Conservation (phyloP, 306 rosid species). For the Dryas alaskensis region DNA sequence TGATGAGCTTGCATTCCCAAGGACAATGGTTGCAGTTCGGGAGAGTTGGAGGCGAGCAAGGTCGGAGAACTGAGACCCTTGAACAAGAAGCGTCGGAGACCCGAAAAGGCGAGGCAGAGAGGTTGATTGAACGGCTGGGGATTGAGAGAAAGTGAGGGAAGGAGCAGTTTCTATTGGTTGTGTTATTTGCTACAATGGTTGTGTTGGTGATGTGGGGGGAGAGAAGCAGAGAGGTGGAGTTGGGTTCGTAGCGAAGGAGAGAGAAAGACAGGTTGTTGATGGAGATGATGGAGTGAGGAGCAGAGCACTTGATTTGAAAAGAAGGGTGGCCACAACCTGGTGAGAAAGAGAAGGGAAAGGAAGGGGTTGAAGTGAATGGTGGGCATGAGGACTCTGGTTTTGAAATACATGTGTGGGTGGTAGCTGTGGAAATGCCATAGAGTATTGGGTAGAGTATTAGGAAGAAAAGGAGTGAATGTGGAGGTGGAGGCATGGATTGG, state of each 20-base stretch:
- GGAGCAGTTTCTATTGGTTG: conserved; percentile 28
- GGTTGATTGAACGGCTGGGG: conserved; percentile 51
- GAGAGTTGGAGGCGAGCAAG: conserved; percentile 54
- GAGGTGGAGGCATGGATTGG: conserved; percentile 34
- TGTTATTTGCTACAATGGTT: neutral
- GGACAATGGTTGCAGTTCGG: conserved; percentile 70
- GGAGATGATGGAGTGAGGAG: conserved; percentile 51
- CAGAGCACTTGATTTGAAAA: conserved; percentile 61
- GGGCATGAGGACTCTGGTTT: conserved; percentile 42
- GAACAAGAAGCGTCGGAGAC: conserved; percentile 60
- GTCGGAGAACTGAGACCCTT: conserved; percentile 53
- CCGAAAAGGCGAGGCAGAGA: conserved; percentile 61
- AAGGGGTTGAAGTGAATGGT: conserved; percentile 48
- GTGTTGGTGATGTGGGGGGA: conserved; percentile 36
- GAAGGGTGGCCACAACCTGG: conserved; percentile 91
- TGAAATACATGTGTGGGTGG: conserved; percentile 33
- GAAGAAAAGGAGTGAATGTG: neutral
- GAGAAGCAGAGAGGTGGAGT: conserved; percentile 54
- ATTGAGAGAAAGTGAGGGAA: conserved; percentile 31
- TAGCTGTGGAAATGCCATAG: neutral
- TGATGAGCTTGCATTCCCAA: conserved; percentile 68
- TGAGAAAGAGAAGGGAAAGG: conserved; percentile 68
- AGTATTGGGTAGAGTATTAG: neutral
- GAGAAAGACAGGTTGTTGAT: conserved; percentile 66
- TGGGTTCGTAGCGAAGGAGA: conserved; percentile 51